Conservation (phyloP, 2,329 filamentous ascomycete genomes). For the Beauveria bassiana region DNA sequence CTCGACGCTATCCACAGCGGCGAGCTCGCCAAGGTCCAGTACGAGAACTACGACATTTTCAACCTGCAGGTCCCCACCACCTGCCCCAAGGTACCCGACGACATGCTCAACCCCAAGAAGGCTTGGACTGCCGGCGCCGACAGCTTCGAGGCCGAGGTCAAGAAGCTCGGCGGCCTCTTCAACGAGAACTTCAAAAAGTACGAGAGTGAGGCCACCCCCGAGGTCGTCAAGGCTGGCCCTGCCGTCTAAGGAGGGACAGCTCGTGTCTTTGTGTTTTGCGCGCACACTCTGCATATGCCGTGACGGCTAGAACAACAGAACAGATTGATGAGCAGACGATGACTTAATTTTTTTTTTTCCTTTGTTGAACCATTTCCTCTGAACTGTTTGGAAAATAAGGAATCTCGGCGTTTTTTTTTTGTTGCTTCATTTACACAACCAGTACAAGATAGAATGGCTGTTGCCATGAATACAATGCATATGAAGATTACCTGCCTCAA, state of each 20-base stretch:
- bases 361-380: constrained; percentile 5
- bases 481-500: not conserved
- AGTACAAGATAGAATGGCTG: constrained; percentile 10
- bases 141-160: constrained; percentile 80
- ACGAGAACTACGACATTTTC: constrained; percentile 93
- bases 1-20: constrained; percentile 97
- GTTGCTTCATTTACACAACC: constrained; percentile 8
- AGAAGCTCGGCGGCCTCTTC: constrained; percentile 84
- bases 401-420: constrained; percentile 2
- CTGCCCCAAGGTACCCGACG: constrained; percentile 80
- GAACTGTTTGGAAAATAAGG: constrained; percentile 2
- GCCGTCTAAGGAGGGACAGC: constrained; percentile 20
- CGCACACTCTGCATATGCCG: constrained; percentile 5
- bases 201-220: constrained; percentile 70
- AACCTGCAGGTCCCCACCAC: constrained; percentile 92
- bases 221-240: constrained; percentile 64
- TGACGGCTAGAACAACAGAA: constrained; percentile 11
- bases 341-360: not conserved
- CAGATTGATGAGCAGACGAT: constrained; percentile 10
- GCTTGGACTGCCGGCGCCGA: constrained; percentile 79
- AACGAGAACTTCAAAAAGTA: constrained; percentile 98
- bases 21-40: constrained; percentile 86
- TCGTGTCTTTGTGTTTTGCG: not conserved
- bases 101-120: constrained; percentile 90
- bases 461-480: constrained; percentile 7